phyloP scores from a whole-genome alignment of 176 grass and related monocot species.

The Musa acuminata region DNA sequence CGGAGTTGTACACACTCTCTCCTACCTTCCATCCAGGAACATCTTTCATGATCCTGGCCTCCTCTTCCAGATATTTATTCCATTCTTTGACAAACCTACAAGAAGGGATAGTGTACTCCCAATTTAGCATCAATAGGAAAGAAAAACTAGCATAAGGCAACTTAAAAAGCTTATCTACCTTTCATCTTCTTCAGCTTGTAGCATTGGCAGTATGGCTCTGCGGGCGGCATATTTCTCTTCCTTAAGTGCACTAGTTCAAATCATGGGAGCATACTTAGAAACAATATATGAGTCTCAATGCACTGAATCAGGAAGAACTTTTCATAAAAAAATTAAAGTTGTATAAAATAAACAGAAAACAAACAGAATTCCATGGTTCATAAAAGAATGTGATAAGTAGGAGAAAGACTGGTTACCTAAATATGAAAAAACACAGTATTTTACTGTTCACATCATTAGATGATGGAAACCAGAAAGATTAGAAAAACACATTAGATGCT shows the following conservation, averaged over 20 bases:
- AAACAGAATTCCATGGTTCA: not conserved
- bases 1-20: slow-evolving; percentile 73
- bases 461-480: not conserved
- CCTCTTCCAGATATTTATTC: slow-evolving; percentile 87
- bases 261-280: slow-evolving; percentile 16
- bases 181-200: slow-evolving; percentile 99
- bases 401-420: no score
- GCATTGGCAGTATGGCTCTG: slow-evolving; percentile 71
- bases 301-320: not conserved
- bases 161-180: slow-evolving; percentile 27
- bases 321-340: not conserved
- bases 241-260: slow-evolving; percentile 50
- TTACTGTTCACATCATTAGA: not conserved
- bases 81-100: slow-evolving; percentile 91
- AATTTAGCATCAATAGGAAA: not conserved
- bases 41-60: slow-evolving; percentile 85
- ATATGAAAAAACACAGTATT: not conserved
- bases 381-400: no score
- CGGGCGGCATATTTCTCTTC: slow-evolving; percentile 98
- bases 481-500: not conserved
- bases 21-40: slow-evolving; percentile 98
- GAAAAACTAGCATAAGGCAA: not conserved
- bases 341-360: not conserved
- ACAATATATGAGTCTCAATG: no score
- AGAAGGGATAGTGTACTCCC: not conserved